These are phyloP conservation scores for Colletotrichum sp. DNA, from an alignment of 2,329 filamentous ascomycete genomes.

Conservation along the genomic window DNA sequence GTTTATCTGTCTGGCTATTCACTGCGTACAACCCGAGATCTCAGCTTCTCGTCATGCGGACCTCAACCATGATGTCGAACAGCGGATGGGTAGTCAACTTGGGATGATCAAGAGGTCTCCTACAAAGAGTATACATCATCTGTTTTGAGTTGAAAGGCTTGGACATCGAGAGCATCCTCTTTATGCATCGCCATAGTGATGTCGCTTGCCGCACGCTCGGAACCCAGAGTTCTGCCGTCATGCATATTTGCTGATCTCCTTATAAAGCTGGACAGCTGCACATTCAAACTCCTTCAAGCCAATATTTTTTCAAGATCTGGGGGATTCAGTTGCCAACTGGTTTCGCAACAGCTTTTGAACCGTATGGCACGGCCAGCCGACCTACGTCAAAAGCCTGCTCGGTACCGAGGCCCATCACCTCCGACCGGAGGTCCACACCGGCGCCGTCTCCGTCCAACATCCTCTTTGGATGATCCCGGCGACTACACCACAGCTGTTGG, in stretches of 20 bases:
- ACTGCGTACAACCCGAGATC: not conserved
- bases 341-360: no score
- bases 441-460: not conserved
- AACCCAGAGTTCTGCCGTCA: not conserved
- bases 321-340: no score
- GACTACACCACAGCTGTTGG: not conserved
- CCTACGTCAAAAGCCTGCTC: not conserved
- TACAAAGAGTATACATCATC: no score
- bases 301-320: no score
- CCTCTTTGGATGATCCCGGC: rapidly evolving
- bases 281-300: no score
- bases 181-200: not conserved
- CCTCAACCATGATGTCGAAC: not conserved
- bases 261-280: rapidly evolving
- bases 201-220: not conserved
- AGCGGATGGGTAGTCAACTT: rapidly evolving
- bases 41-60: not conserved
- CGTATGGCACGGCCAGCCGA: no score
- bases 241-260: not conserved
- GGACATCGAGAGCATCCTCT: not conserved
- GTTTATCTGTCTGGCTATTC: rapidly evolving
- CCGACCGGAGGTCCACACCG: rapidly evolving
- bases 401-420: rapidly evolving
- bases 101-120: not conserved
- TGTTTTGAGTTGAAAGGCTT: no score